Evolutionary conservation across 768 basidiomycete genomes (phyloP), one percentile per base, ranked within the genome.

Genomic region (Candolleomyces aberdarensis): DNA sequence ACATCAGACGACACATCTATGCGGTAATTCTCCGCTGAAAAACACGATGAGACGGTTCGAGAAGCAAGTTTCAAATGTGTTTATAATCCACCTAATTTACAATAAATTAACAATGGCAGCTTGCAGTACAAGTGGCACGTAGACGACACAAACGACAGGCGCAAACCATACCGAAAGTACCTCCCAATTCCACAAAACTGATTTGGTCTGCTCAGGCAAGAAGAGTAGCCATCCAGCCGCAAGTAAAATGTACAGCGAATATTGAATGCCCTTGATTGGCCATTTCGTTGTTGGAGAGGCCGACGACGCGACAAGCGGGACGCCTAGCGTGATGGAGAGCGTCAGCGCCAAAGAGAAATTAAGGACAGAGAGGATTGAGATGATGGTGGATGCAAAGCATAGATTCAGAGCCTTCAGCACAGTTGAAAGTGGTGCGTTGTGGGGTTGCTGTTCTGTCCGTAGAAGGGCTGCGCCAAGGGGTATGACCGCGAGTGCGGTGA

Each of bases 321-420:
- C 46, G 8, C 87, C 85, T 17, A 94, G 79, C 9, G 84, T 66
- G 29, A 89, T 70, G 0, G 90, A 84, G 17, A 96, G 79, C 20
- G 80, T 70, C 20, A 88, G 85, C 0, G 96, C 92, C 19, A 98
- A 86, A 8, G 92, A 94, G 74, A 96, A 96, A 72, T 98, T 97
- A 71, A 97, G 85, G 61, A 97, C 87, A 15, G 93, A 89, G 31
- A 86, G 87, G 41, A 92, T 85, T 13, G 83, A 94, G 63, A 97
- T 89, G 54, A 94, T 82, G 1, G 91, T 89, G 3, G 96, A 96
- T 22, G 92, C 84, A 50, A 91, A 74, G 71, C 95, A 92, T 29
- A 96, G 83, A 66, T 89, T 90, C 62, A 93, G 76, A 0, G 89
- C 78, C 65, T 91, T 87, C 46, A 96, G 76, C 17, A 90, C 74